Evolutionary conservation across 169 alveolate species (phyloP), one percentile per base, ranked within the genome.

Genomic region (Eimeria maxima): DNA sequence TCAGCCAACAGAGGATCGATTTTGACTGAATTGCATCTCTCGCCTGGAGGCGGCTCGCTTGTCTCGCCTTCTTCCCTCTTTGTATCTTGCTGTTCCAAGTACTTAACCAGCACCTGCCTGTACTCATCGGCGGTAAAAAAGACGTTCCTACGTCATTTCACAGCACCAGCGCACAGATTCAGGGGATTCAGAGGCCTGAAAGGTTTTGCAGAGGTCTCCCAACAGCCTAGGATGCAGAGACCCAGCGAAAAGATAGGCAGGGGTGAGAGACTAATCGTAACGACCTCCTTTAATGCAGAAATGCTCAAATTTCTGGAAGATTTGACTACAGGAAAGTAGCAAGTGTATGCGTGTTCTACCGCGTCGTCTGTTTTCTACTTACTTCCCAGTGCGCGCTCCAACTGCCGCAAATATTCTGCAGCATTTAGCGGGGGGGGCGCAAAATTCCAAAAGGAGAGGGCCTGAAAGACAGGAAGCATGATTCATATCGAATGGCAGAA

Each of bases 361-460:
- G 38, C 38, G 38, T 33, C 18, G 38, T 33, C 44, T 27, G 67
- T 42, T 42, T 47, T 27, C 50, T 29, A 2, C 95, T 18, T 44
- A 90, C 95, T 71, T 90, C 22, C 90, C 89, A 10, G 90, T 73
- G 10, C 44, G 95, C 14, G 38, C 89, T 2, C 65, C 65, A 6
- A 57, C 80, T 1, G 90, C 95, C 0, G 63, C 55, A 73, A 90
- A 90, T 10, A 90, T 45, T 29, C 55, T 74, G 65, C 67, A 27
- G 80, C 83, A 78, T 65, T 74, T 71, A 38, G 84, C 78, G 0
- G 95, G 90, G 0, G 95, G 95, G 33, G 47, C 57, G 65, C 95
- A 90, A 47, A 90, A 90, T 38, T 90, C 95, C 38, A 73, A 55
- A 27, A 90, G 80, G 33, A 90, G 44, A 16, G 95, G 90, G 38